phyloP scores from a whole-genome alignment of 129 eudicot species.

The Gnaphalium uliginosum region DNA sequence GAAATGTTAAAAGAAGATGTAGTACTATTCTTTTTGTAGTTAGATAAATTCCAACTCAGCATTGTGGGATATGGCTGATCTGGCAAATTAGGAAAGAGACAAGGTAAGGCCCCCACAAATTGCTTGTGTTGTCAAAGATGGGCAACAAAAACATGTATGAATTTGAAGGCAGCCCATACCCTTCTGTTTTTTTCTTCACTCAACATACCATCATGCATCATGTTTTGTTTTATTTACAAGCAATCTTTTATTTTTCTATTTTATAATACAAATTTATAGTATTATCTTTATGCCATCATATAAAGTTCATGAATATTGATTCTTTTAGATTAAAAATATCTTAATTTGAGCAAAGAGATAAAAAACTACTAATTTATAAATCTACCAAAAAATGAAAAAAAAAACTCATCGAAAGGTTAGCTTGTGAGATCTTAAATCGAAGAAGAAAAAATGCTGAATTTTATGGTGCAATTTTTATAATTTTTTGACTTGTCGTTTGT shows the following conservation, averaged over 20 bases:
- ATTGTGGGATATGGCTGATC: slow-evolving; percentile 4
- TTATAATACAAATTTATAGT: too few relatives aligned
- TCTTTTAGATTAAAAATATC: neutral
- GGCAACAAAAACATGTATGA: slow-evolving; percentile 31
- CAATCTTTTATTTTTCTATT: neutral
- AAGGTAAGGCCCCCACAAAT: slow-evolving; percentile 20
- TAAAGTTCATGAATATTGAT: neutral
- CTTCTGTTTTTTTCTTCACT: slow-evolving; percentile 33
- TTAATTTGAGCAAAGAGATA: too few relatives aligned
- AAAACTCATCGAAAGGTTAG: too few relatives aligned
- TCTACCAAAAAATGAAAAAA: too few relatives aligned
- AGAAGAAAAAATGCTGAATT: too few relatives aligned
- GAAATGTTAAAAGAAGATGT: neutral
- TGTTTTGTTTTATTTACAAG: slow-evolving; percentile 40
- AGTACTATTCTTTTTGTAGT: neutral
- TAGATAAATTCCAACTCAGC: slow-evolving; percentile 25
- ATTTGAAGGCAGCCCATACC: slow-evolving; percentile 39
- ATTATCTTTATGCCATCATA: neutral
- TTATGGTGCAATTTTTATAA: too few relatives aligned
- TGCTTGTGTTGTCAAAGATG: slow-evolving; percentile 26
- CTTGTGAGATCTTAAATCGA: too few relatives aligned
- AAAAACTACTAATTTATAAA: neutral
- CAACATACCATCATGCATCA: slow-evolving; percentile 20
- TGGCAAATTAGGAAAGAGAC: slow-evolving; percentile 28
- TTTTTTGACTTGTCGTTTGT: too few relatives aligned